A percentile compares a stretch with the other conserved stretches of the same genome.
phyloP scores from a whole-genome alignment of 352 stramenopile species.

The Phytopythium aichiense region DNA sequence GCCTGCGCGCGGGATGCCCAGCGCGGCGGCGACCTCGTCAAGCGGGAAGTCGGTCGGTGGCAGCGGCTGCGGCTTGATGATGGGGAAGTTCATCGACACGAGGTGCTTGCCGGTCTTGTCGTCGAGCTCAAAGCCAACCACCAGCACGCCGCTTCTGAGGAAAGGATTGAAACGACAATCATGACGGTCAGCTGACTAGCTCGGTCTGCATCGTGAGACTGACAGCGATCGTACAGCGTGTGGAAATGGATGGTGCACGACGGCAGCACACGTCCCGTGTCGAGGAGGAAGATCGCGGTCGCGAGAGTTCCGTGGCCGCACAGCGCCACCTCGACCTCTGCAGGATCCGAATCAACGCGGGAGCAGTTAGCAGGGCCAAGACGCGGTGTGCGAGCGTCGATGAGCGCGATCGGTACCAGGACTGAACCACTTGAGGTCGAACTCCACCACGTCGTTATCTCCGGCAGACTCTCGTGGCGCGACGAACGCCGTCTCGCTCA shows the following conservation, averaged over 20 bases:
- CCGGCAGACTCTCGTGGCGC: constrained; percentile 19
- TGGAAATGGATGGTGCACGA: constrained; percentile 59
- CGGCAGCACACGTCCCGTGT: constrained; percentile 32
- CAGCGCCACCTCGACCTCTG: constrained; percentile 68
- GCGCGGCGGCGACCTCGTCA: constrained; percentile 14
- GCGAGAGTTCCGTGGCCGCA: constrained; percentile 92
- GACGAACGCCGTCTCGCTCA: constrained; percentile 91
- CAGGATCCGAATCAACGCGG: neutral
- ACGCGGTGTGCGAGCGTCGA: neutral
- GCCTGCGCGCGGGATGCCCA: constrained; percentile 10
- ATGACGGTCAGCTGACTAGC: constrained; percentile 5
- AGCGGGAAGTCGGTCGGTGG: constrained; percentile 1
- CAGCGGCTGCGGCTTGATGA: constrained; percentile 12
- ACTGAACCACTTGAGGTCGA: constrained; percentile 62
- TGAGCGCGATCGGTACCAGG: constrained; percentile 23
- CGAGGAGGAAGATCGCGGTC: constrained; percentile 73
- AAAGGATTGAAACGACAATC: neutral
- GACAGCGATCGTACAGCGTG: constrained; percentile 35
- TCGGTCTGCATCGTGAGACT: neutral
- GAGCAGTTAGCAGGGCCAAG: constrained; percentile 7
- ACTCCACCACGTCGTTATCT: constrained; percentile 19
- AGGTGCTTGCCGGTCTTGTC: constrained; percentile 12
- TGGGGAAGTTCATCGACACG: constrained; percentile 66
- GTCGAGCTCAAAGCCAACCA: constrained; percentile 22
- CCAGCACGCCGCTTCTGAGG: constrained; percentile 40